Percentiles rank a stretch among this genome's conserved stretches.
Conservation (phyloP, 352 stramenopile species). For the Hyphochytrium catenoides region DNA sequence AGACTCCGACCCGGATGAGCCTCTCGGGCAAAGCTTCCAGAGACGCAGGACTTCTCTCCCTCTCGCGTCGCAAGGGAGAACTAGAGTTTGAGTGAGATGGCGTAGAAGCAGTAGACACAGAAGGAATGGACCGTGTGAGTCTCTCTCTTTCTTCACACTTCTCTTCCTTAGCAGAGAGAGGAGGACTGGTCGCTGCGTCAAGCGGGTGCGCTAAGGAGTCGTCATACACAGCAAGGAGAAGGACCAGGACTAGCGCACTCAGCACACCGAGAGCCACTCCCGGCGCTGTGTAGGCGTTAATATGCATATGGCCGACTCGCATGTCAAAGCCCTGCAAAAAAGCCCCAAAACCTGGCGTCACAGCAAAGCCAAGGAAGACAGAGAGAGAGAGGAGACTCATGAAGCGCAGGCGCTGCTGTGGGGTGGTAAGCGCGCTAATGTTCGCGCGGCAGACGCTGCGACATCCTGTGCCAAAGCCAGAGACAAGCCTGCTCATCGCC, state of each 20-base stretch:
- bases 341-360: constrained; percentile 35
- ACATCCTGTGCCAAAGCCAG: constrained; percentile 44
- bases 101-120: constrained; percentile 21
- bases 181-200: constrained; percentile 12
- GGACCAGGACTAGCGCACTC: constrained; percentile 21
- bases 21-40: constrained; percentile 20
- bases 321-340: constrained; percentile 31
- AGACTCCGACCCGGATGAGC: constrained; percentile 33
- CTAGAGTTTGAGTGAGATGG: too few relatives aligned
- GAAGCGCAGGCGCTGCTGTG: constrained; percentile 40
- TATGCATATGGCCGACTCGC: constrained; percentile 26
- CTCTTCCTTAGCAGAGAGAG: not conserved
- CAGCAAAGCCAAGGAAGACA: constrained; percentile 39
- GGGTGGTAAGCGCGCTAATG: constrained; percentile 29
- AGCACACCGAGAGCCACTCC: constrained; percentile 22
- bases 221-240: constrained; percentile 32
- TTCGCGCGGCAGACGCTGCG: constrained; percentile 44
- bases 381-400: constrained; percentile 38
- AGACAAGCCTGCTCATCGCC: constrained; percentile 29
- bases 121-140: too few relatives aligned
- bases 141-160: not conserved
- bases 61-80: too few relatives aligned
- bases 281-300: constrained; percentile 37
- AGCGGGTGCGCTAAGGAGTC: constrained; percentile 15
- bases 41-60: too few relatives aligned